Conservation (phyloP, 1,139 yeast species). For the Magnusiomyces suaveolens region DNA sequence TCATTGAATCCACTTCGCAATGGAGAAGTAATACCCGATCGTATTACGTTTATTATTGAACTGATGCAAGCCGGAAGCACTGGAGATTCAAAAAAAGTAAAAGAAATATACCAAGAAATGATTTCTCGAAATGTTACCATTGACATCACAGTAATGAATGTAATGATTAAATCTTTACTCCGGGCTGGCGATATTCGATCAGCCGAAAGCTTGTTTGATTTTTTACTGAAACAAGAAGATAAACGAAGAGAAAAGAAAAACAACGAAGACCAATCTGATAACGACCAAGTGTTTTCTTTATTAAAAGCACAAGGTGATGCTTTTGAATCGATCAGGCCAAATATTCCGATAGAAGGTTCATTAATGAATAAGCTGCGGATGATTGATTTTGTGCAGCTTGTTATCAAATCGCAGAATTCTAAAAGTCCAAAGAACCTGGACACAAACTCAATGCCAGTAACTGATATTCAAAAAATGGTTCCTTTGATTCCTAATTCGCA, state of each 20-base stretch:
- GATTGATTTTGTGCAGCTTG: conserved; percentile 10
- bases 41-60: conserved; percentile 19
- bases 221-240: conserved; percentile 5
- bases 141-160: conserved; percentile 17
- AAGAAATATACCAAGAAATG: conserved; percentile 14
- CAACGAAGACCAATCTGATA: neutral
- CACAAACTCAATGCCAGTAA: neutral
- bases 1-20: conserved; percentile 14
- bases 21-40: conserved; percentile 16
- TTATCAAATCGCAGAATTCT: conserved; percentile 2
- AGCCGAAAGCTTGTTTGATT: conserved; percentile 14
- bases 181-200: conserved; percentile 12
- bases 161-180: conserved; percentile 15
- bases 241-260: neutral
- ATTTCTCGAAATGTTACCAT: conserved; percentile 10
- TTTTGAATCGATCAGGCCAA: neutral
- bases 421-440: neutral
- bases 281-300: neutral
- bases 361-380: conserved; percentile 4
- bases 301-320: neutral
- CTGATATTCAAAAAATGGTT: conserved; percentile 3
- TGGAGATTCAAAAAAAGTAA: conserved; percentile 15
- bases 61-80: conserved; percentile 16
- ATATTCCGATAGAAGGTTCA: neutral
- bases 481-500: conserved; percentile 9